Conservation (phyloP, 495 filamentous ascomycete genomes). For the Talaromyces nanjingensis region DNA sequence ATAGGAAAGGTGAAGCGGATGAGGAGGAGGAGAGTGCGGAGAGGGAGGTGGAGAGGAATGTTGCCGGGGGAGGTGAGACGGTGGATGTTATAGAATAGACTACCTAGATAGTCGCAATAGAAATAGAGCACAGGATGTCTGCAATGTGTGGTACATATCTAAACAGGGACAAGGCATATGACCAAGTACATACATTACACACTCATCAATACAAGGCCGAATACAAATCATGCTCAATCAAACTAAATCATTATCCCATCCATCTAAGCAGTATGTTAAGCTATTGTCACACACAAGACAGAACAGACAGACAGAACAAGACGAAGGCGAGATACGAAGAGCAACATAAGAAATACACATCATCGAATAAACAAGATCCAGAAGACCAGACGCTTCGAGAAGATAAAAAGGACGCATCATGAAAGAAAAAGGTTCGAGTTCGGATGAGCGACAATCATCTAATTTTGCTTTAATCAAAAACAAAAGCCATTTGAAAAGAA, state of each 20-base stretch:
- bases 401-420: not conserved
- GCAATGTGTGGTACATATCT: not conserved
- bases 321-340: not conserved
- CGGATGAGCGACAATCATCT: not conserved
- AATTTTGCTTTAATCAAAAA: slow-evolving; percentile 1
- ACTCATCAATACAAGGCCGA: not conserved
- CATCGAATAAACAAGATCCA: not conserved
- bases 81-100: slow-evolving; percentile 1
- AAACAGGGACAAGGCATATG: not conserved
- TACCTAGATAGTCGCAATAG: not conserved
- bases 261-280: slow-evolving; percentile 1
- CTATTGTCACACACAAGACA: not conserved
- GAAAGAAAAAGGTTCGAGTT: too few species aligned
- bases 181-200: not conserved
- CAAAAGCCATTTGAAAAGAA: not conserved
- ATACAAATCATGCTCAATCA: not conserved
- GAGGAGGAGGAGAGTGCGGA: slow-evolving; percentile 31
- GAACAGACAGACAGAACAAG: not conserved
- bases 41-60: slow-evolving; percentile 26
- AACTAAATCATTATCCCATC: not conserved
- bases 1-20: slow-evolving; percentile 17
- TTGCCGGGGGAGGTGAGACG: slow-evolving; percentile 6
- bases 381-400: not conserved
- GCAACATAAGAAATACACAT: not conserved
- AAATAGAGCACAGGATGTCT: not conserved